Evolutionary conservation across 2,329 filamentous ascomycete species (phyloP), one percentile per base, ranked within the genome.

Genomic region (Coleophoma crateriformis): DNA sequence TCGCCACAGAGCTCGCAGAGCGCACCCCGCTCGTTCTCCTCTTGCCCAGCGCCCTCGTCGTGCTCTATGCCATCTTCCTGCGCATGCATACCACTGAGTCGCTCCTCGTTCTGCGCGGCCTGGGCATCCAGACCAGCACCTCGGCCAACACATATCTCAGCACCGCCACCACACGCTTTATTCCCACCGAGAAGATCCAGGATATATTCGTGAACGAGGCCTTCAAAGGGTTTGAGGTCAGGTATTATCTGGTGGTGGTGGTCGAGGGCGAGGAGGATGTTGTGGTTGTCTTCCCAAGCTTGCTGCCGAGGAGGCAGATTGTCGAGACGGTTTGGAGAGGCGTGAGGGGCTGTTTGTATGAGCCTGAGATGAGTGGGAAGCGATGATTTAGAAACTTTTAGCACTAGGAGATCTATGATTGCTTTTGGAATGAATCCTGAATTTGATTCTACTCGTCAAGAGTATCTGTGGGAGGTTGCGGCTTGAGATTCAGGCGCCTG

Each of bases 191-290:
- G 41, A 85, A 89, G 68, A 95, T 99, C 50, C 88, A 88, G 64
- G 94, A 99, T 66, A 85, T 99, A 50, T 82, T 96, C 48, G 88
- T 99, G 46, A 90, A 96, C 66, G 94, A 99, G 73, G 94, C 91
- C 3, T 97, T 97, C 68, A 82, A 82, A 50, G 91, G 91, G 1
- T 95, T 96, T 62, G 89, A 91, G 69, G 90, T 97, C 34, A 75
- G 85, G 38, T 95, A 92, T 64, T 96, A 96, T 64, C 72, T 99
- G 8, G 82, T 89, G 4, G 88, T 97, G 32, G 86, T 97, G 47
- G 90, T 97, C 15, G 87, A 95, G 59, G 90, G 85, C 2, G 92
- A 97, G 69, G 80, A 85, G 48, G 85, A 94, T 57, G 79, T 95
- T 4, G 88, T 97, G 0, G 92, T 99, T n/a, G 90, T 97, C 3